A percentile compares a stretch with the other conserved stretches of the same genome.
These are phyloP conservation scores for Lycium ferocissimum DNA, from an alignment of 257 asterid genomes.

Conservation along the genomic window DNA sequence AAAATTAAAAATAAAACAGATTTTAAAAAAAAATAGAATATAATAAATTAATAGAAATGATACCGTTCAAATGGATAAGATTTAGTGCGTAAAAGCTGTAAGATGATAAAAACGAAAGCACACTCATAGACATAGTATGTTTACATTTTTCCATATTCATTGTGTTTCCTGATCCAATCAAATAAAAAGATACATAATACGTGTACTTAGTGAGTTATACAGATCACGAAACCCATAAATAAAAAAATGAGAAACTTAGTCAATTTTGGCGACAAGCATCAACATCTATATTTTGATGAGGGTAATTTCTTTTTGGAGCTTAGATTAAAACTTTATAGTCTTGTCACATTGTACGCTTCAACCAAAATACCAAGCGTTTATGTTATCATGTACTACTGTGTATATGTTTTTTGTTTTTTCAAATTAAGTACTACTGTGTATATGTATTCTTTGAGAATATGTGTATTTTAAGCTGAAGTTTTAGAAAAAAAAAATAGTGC, in stretches of 20 bases:
- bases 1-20: too few species aligned
- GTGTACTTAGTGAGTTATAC: not conserved
- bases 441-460: too few species aligned
- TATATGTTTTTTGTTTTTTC: too few species aligned
- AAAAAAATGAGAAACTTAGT: not conserved
- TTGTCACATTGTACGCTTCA: too few species aligned
- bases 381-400: too few species aligned
- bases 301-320: not conserved
- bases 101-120: not conserved
- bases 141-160: not conserved
- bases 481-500: too few species aligned
- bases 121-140: not conserved
- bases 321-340: not conserved
- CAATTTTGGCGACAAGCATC: constrained; percentile 14
- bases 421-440: too few species aligned
- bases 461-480: too few species aligned
- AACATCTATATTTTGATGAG: not conserved
- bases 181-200: not conserved
- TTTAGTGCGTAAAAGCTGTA: constrained; percentile 17
- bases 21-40: too few species aligned
- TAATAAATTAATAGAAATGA: too few species aligned
- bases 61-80: constrained; percentile 16
- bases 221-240: too few species aligned
- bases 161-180: not conserved
- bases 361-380: too few species aligned